These are phyloP conservation scores for Tolypocladium guangdongense DNA, from an alignment of 2,329 filamentous ascomycete species.

Conservation along the genomic window DNA sequence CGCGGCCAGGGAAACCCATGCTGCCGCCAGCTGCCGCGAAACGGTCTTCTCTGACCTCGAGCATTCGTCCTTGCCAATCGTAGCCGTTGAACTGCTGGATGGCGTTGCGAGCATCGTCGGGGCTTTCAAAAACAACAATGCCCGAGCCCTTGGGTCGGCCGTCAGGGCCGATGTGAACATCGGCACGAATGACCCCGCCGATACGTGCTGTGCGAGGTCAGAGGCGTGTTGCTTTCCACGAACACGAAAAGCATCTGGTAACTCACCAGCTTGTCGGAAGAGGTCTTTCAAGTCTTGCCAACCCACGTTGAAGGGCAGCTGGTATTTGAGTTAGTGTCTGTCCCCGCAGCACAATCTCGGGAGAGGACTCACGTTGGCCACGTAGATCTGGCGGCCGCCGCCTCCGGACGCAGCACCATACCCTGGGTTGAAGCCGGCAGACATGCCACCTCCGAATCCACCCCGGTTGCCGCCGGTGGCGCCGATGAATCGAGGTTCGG, in stretches of 20 bases:
- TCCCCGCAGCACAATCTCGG: neutral
- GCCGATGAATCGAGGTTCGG: slow-evolving; percentile 90
- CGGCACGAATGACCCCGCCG: slow-evolving; percentile 81
- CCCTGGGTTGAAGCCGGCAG: slow-evolving; percentile 47
- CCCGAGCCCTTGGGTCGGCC: slow-evolving; percentile 93
- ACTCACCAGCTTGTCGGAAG: slow-evolving; percentile 93
- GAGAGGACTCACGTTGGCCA: slow-evolving; percentile 83
- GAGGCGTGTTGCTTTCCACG: slow-evolving; percentile 1
- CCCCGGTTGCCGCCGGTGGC: slow-evolving; percentile 53
- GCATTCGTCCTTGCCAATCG: slow-evolving; percentile 88
- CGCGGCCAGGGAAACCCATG: slow-evolving; percentile 45
- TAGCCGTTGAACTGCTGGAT: slow-evolving; percentile 98
- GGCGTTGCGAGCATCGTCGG: slow-evolving; percentile 88
- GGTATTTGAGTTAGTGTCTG: slow-evolving; percentile 11
- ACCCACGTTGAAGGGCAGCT: slow-evolving; percentile 95
- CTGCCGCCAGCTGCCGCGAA: slow-evolving; percentile 56
- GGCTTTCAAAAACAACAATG: slow-evolving; percentile 90
- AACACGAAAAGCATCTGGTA: slow-evolving; percentile 1
- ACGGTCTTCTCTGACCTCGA: slow-evolving; percentile 94
- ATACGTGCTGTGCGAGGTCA: slow-evolving; percentile 33
- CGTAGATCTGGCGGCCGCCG: slow-evolving; percentile 80
- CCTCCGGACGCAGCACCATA: slow-evolving; percentile 35
- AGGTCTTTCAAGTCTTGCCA: slow-evolving; percentile 99
- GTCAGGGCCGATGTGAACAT: slow-evolving; percentile 86
- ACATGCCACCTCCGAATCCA: slow-evolving; percentile 46